phyloP scores from a whole-genome alignment of 176 grass and related monocot species.

The Eragrostis nindensis region DNA sequence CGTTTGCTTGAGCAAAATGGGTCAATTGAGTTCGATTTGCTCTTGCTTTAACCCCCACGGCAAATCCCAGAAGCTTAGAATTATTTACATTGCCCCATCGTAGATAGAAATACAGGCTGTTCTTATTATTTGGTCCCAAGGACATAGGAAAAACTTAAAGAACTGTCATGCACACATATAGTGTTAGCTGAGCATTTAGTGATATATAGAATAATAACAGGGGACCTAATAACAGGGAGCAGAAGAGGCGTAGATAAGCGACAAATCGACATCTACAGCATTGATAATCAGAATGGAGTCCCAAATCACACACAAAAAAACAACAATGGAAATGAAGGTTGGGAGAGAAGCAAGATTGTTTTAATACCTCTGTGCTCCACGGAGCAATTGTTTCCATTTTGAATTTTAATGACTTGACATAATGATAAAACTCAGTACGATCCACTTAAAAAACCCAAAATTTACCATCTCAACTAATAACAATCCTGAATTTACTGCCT shows the following conservation, averaged over 20 bases:
- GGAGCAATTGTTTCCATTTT: slow-evolving; percentile 14
- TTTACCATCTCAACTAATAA: slow-evolving; percentile 27
- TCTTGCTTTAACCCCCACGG: too few species aligned
- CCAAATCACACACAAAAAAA: neutral
- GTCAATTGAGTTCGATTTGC: too few species aligned
- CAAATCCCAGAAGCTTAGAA: too few species aligned
- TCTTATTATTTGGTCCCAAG: too few species aligned
- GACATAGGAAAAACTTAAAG: too few species aligned
- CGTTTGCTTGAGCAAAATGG: too few species aligned
- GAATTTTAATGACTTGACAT: neutral
- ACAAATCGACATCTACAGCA: neutral
- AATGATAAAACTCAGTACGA: neutral
- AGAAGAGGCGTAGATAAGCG: neutral
- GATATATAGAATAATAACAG: too few species aligned
- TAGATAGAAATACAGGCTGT: too few species aligned
- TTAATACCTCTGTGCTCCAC: slow-evolving; percentile 12
- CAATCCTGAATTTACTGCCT: slow-evolving; percentile 21
- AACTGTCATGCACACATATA: neutral
- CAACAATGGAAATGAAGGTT: neutral
- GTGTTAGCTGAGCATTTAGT: neutral
- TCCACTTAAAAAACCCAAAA: neutral
- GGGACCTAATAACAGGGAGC: neutral
- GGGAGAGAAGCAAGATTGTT: neutral
- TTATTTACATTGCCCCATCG: too few species aligned
- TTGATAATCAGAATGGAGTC: neutral